phyloP scores from a whole-genome alignment of 2,329 filamentous ascomycete genomes.

The Emergomyces pasteurianus region DNA sequence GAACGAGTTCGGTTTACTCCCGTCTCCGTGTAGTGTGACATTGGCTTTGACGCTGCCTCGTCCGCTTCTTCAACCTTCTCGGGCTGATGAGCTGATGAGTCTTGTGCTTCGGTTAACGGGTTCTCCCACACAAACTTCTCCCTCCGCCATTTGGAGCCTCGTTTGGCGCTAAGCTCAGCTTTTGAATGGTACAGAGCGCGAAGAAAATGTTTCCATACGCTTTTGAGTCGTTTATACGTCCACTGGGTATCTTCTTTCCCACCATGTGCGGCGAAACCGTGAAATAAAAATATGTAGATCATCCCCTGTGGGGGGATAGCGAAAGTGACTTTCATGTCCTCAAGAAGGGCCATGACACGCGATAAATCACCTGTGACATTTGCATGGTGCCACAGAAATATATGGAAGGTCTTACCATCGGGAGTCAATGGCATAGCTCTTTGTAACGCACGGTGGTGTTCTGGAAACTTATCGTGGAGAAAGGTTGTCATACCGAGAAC shows the following conservation, averaged over 20 bases:
- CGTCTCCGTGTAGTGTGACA: neutral
- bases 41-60: neutral
- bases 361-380: conserved; percentile 57
- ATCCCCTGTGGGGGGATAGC: conserved; percentile 58
- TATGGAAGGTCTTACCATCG: conserved; percentile 65
- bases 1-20: neutral
- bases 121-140: conserved; percentile 10
- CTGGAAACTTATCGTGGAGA: conserved; percentile 38
- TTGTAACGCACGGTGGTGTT: conserved; percentile 51
- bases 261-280: conserved; percentile 68
- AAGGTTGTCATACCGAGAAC: conserved; percentile 36
- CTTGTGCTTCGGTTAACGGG: neutral
- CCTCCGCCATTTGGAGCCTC: conserved; percentile 5
- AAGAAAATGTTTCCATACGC: conserved; percentile 55
- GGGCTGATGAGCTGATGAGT: neutral
- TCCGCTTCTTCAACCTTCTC: neutral
- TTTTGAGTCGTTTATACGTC: conserved; percentile 56
- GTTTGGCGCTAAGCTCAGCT: conserved; percentile 13
- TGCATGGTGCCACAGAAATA: conserved; percentile 66
- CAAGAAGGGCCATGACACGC: conserved; percentile 57
- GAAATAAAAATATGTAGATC: conserved; percentile 70
- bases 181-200: conserved; percentile 27
- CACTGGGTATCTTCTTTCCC: conserved; percentile 55
- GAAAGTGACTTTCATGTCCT: conserved; percentile 62
- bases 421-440: conserved; percentile 55